Evolutionary conservation across 345 rosid genomes (phyloP), one percentile per base, ranked within the genome.

Genomic region (Eutrema heterophyllum): DNA sequence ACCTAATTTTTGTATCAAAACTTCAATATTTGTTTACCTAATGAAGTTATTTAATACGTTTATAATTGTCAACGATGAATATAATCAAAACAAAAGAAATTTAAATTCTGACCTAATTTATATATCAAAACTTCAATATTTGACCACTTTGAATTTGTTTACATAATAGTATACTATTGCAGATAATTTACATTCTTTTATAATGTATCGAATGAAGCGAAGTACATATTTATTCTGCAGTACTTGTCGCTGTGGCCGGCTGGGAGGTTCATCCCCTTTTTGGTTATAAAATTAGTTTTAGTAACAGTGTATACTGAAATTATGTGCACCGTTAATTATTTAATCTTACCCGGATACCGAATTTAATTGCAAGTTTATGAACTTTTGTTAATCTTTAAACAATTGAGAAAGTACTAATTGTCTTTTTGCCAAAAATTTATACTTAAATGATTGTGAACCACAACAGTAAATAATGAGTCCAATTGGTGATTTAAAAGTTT

Each of bases 161-260:
- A 63, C 38, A 12, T 3, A 48, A 48, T 64, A 21, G 24, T 21
- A 33, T 64, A 49, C 51, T 24, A n/a, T 24, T 50, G 67, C 60
- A 62, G 32, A 40, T 14, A 51, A 27, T 30, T 13, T 68, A 40
- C 18, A 61, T 38, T 48, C 5, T 50, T 57, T 72, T 15, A 48
- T 26, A n/a, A 51, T 62, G 74, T 72, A 62, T 72, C 62, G 76
- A 63, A 40, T 41, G 70, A 72, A 62, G 53, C 53, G 54, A 72
- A 63, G 12, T 43, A 54, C 68, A 40, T 27, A 40, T 29, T 51
- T 26, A 60, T 40, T 38, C 49, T 73, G 70, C 70, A 73, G 26
- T 65, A 21, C 24, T 21, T 55, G 59, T 66, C 66, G 64, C 58
- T 33, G 10, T 15, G 70, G 10, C 71, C 27, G 41, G 71, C 48